Evolutionary conservation across 2,329 filamentous ascomycete genomes (phyloP).

Genomic region (Scolecobasidium constrictum): DNA sequence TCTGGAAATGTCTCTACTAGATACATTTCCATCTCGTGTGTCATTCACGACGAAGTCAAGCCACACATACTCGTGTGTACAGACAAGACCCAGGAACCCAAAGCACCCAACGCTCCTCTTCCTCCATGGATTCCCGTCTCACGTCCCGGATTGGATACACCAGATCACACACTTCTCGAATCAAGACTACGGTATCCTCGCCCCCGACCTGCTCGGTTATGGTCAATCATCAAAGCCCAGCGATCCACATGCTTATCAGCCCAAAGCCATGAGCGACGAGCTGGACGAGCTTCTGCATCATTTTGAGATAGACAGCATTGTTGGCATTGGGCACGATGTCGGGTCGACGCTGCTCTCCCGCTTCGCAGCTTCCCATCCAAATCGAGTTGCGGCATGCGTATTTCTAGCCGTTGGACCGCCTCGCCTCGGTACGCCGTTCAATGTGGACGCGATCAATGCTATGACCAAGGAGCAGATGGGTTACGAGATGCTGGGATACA

Average conservation of each 20-base stretch:
- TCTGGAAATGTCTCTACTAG: too few species aligned
- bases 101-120: too few species aligned
- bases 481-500: constrained; percentile 1
- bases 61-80: too few species aligned
- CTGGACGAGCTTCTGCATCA: background rate
- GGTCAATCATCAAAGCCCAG: background rate
- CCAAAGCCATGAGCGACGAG: background rate
- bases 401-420: background rate
- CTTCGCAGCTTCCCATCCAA: background rate
- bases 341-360: background rate
- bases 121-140: background rate
- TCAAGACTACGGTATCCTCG: background rate
- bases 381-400: background rate
- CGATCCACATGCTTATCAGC: background rate
- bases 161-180: background rate
- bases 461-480: background rate
- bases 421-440: background rate
- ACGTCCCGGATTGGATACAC: background rate
- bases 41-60: too few species aligned
- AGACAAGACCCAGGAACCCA: too few species aligned
- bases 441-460: background rate
- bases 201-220: background rate
- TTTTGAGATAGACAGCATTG: background rate
- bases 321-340: constrained; percentile 1
- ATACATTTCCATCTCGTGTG: too few species aligned